A percentile compares a stretch with the other conserved stretches of the same genome.
Conservation (phyloP, 208 protist species). For the Acanthamoeba castellanii region DNA sequence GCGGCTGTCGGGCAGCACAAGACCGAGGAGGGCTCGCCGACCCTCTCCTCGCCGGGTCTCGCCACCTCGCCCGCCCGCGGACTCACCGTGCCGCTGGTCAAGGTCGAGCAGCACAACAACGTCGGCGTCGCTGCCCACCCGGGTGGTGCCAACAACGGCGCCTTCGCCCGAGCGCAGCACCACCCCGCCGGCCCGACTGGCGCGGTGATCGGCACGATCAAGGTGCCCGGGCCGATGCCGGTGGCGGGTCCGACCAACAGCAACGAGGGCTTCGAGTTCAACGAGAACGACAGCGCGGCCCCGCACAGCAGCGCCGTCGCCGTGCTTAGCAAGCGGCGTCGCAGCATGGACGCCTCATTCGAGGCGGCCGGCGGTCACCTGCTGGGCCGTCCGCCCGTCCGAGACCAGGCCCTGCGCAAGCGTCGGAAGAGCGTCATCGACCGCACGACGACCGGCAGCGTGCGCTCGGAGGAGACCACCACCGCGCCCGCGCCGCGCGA, state of each 20-base stretch:
- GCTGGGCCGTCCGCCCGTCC: neutral
- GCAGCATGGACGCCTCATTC: conserved; percentile 17
- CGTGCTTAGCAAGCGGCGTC: conserved; percentile 1
- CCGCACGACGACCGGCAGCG: neutral
- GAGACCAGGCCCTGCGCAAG: conserved; percentile 10
- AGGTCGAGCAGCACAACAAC: neutral
- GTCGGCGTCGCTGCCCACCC: too few species aligned
- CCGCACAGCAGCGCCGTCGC: neutral
- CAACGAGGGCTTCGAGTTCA: conserved; percentile 15
- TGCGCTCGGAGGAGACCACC: neutral
- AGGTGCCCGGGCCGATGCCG: neutral
- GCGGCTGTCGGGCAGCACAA: neutral
- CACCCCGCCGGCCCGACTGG: too few species aligned
- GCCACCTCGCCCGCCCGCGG: neutral
- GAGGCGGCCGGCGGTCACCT: neutral
- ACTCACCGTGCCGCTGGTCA: neutral
- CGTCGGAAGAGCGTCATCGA: conserved; percentile 32
- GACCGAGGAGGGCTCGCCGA: neutral
- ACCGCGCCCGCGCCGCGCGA: neutral
- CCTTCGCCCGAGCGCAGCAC: too few species aligned
- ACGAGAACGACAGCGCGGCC: conserved; percentile 8
- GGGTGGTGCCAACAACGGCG: too few species aligned
- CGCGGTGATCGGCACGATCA: neutral
- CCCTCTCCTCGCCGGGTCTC: neutral
- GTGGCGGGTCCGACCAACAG: neutral